Evolutionary conservation across 768 basidiomycete genomes (phyloP).

Genomic region (Pluteus cervinus): DNA sequence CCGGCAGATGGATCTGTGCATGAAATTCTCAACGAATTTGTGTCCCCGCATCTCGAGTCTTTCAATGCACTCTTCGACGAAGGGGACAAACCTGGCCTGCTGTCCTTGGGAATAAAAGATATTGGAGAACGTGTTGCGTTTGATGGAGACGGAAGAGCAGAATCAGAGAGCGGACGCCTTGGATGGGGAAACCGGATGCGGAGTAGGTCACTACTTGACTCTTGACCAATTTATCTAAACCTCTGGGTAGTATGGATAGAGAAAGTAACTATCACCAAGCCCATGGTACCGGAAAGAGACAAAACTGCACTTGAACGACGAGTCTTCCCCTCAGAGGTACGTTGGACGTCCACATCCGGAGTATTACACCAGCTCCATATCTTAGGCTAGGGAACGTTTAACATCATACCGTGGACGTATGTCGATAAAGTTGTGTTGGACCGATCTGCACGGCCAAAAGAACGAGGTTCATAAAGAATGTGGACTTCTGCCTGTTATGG

Average conservation of each 20-base stretch:
- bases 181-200: constrained; percentile 82
- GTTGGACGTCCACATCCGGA: neutral
- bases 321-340: constrained; percentile 86
- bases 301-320: constrained; percentile 65
- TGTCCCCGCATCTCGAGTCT: constrained; percentile 89
- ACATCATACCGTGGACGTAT: constrained; percentile 90
- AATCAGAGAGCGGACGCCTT: constrained; percentile 43
- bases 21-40: constrained; percentile 86
- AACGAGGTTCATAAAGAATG: constrained; percentile 79
- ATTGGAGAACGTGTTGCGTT: constrained; percentile 92
- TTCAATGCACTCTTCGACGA: constrained; percentile 98
- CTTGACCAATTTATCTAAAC: constrained; percentile 6
- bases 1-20: constrained; percentile 61
- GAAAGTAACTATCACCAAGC: constrained; percentile 73
- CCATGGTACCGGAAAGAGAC: constrained; percentile 84
- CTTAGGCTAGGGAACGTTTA: constrained; percentile 86
- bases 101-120: constrained; percentile 75
- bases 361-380: neutral
- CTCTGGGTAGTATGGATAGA: constrained; percentile 95
- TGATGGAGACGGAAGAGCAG: constrained; percentile 59
- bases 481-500: constrained; percentile 94
- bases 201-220: constrained; percentile 47
- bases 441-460: constrained; percentile 60
- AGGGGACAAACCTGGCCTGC: constrained; percentile 72
- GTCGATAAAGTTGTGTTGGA: constrained; percentile 84